These are phyloP conservation scores for Vitis amurensis DNA, from an alignment of 164 flowering plant genomes.

Conservation along the genomic window DNA sequence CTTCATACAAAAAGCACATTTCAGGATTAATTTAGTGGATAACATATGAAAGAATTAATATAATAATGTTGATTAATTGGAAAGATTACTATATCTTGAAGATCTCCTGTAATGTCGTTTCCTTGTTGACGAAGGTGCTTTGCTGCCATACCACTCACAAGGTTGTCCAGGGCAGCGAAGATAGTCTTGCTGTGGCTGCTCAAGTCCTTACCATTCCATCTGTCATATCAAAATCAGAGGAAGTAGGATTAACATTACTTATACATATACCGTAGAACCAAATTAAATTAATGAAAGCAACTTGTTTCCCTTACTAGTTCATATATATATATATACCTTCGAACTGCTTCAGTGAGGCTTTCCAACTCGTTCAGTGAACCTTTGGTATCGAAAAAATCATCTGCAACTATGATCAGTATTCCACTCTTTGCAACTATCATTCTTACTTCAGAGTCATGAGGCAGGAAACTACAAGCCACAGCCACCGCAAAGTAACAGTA, in stretches of 20 bases:
- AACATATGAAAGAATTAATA: not conserved
- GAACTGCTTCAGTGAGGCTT: constrained; percentile 24
- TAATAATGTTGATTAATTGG: no score
- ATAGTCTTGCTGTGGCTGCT: constrained; percentile 31
- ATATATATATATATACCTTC: no score
- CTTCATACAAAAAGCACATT: constrained; percentile 9
- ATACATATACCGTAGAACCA: no score
- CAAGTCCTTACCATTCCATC: constrained; percentile 41
- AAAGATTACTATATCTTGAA: constrained; percentile 25
- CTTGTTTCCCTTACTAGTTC: not conserved
- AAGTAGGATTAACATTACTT: no score
- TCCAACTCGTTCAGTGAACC: constrained; percentile 12
- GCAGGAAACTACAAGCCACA: not conserved
- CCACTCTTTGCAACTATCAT: constrained; percentile 22
- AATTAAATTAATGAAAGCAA: constrained; percentile 1
- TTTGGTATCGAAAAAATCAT: constrained; percentile 23
- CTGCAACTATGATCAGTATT: constrained; percentile 25
- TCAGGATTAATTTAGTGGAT: no score
- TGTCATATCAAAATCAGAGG: not conserved
- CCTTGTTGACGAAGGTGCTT: constrained; percentile 14
- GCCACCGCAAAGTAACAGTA: constrained; percentile 5
- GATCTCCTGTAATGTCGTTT: constrained; percentile 12
- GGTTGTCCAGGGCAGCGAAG: constrained; percentile 35
- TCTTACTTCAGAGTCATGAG: constrained; percentile 15
- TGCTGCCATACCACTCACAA: constrained; percentile 25